These are phyloP conservation scores for Saccharomycopsis selenospora DNA, from an alignment of 805 yeast species.

Conservation along the genomic window DNA sequence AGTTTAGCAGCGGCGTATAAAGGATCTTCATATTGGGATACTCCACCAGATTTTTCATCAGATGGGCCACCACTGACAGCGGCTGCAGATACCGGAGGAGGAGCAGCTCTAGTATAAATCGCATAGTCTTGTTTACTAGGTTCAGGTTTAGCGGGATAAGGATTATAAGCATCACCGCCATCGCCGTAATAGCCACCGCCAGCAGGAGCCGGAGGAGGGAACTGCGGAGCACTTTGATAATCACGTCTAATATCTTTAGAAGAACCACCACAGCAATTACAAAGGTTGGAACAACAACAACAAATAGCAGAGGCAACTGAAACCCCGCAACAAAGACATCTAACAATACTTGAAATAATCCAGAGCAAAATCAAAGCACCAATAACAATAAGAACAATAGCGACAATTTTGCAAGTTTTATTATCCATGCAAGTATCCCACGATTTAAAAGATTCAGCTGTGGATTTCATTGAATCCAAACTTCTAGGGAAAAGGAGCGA, in stretches of 20 bases:
- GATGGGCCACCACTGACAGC: slow-evolving; percentile 1
- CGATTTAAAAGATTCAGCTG: slow-evolving; percentile 33
- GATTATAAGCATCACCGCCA: neutral
- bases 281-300: slow-evolving; percentile 29
- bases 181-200: neutral
- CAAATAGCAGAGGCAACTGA: slow-evolving; percentile 36
- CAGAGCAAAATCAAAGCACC: slow-evolving; percentile 43
- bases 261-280: slow-evolving; percentile 14
- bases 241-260: neutral
- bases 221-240: slow-evolving; percentile 2
- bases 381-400: slow-evolving; percentile 51
- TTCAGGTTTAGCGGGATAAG: neutral
- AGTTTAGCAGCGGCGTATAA: slow-evolving; percentile 9
- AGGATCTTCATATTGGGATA: slow-evolving; percentile 5
- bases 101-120: slow-evolving; percentile 6
- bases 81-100: slow-evolving; percentile 1
- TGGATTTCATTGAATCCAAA: neutral
- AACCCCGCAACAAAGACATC: slow-evolving; percentile 43
- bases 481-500: slow-evolving; percentile 4
- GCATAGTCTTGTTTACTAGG: slow-evolving; percentile 9
- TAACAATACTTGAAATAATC: slow-evolving; percentile 39
- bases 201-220: neutral
- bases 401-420: slow-evolving; percentile 51
- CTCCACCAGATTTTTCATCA: neutral
- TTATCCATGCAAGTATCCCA: slow-evolving; percentile 66